Conservation (phyloP, 176 grass and related monocot species). For the Panicum miliaceum region DNA sequence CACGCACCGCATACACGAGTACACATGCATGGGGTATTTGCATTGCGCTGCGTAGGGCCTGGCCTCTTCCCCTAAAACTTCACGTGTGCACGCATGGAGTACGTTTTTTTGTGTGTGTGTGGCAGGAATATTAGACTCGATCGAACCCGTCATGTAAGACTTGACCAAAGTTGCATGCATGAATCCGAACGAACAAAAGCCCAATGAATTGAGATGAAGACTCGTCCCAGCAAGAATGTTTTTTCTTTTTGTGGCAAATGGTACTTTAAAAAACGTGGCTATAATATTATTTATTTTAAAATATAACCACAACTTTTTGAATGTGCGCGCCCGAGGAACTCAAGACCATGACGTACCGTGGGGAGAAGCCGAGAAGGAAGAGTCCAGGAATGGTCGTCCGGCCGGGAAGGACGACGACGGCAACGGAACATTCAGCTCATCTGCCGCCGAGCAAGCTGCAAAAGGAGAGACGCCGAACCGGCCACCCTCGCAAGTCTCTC, state of each 20-base stretch:
- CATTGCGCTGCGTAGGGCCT: too few species aligned
- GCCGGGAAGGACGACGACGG: background rate
- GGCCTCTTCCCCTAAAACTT: too few species aligned
- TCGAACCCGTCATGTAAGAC: background rate
- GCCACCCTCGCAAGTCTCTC: background rate
- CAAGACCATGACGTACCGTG: too few species aligned
- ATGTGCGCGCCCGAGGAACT: background rate
- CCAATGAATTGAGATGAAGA: too few species aligned
- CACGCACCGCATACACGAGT: too few species aligned
- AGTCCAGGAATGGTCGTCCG: background rate
- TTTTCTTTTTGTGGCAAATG: background rate
- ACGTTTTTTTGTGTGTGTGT: too few species aligned
- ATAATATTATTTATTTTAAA: background rate
- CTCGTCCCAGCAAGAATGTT: background rate
- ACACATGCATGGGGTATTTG: too few species aligned
- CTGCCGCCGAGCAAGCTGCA: background rate
- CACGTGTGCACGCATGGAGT: too few species aligned
- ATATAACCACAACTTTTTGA: background rate
- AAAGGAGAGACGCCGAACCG: background rate
- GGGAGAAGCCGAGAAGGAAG: background rate
- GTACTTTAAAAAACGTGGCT: background rate
- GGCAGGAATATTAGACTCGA: too few species aligned
- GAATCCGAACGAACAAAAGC: too few species aligned
- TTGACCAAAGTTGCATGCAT: background rate
- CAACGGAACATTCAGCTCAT: background rate